phyloP scores from a whole-genome alignment of 352 stramenopile species.

The Globisporangium middletonii region DNA sequence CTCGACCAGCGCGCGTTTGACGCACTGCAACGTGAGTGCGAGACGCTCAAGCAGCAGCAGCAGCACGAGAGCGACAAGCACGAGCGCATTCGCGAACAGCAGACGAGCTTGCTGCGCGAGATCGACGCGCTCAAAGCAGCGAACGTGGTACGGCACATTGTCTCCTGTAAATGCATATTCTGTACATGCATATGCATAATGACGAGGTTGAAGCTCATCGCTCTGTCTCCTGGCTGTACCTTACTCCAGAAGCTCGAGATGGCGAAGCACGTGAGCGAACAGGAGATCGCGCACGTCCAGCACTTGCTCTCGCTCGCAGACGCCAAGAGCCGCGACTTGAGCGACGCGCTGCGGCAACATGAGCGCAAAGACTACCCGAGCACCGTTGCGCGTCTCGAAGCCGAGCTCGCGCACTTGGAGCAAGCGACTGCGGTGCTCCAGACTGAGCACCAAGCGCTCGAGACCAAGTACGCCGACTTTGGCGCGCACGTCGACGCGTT shows the following conservation, averaged over 20 bases:
- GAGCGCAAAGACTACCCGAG: conserved; percentile 43
- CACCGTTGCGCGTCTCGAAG: conserved; percentile 43
- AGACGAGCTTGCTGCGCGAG: conserved; percentile 18
- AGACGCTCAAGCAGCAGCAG: conserved; percentile 22
- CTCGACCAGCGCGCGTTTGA: conserved; percentile 24
- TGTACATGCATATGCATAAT: neutral
- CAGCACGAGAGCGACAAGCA: conserved; percentile 25
- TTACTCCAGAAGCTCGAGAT: conserved; percentile 36
- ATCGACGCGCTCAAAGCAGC: conserved; percentile 32
- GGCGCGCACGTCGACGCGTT: conserved; percentile 64
- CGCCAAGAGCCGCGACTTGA: conserved; percentile 36
- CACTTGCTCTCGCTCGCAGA: conserved; percentile 48
- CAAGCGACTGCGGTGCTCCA: conserved; percentile 24
- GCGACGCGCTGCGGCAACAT: conserved; percentile 29
- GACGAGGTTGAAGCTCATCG: conserved; percentile 8
- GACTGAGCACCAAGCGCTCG: conserved; percentile 52
- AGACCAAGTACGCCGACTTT: conserved; percentile 70
- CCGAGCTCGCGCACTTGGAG: conserved; percentile 32
- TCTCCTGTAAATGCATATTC: neutral
- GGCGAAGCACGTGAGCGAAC: conserved; percentile 39
- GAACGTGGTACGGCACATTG: conserved; percentile 6
- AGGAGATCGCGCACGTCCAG: conserved; percentile 47
- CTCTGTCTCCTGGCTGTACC: neutral
- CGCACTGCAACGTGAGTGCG: conserved; percentile 32
- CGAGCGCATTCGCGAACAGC: conserved; percentile 11